Base-by-base conservation (phyloP, 805 yeast genomes). In the Teunomyces funiuensis region DNA sequence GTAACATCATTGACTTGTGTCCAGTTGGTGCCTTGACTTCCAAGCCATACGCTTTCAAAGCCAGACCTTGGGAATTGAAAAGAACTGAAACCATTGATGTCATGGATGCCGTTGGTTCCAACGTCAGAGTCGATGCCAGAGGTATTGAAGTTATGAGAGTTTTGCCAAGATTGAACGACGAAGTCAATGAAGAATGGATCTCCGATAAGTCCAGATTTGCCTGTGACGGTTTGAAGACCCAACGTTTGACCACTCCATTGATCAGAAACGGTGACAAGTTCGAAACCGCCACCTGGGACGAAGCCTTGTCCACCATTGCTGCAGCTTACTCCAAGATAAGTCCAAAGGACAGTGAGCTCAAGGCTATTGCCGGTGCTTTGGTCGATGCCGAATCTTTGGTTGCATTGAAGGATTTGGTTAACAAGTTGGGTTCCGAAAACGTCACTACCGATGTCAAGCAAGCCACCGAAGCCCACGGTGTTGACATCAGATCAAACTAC, bases 1-100 rank as follows among this genome's bases (percentile, higher is more conserved):
- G 95, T 58, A 87, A 87, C 69, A 82, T 87, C 51, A 79, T 88
- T 51, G 96, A 87, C 63, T 74, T 87, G 52, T 87, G 96, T 70
- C 96, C 96, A 15, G 96, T 87, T 48, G 96, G 96, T 55, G 96
- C 96, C 1, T 78, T 87, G 55, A 88, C 96, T 26, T 80, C 88
- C 20, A 88, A 88, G 66, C 96, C 96, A 18, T 87, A 87, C 56
- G 89, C 96, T n/a, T 87, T 87, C 76, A 82, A 80, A 60, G 95
- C 95, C 11, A 79, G 96, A 61, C 95, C 96, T 22, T 87, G 96
- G 96, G 96, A 87, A 67, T 77, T 88, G 61, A 87, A 86, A 71
- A 81, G 86, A 73, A 86, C 95, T 36, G 96, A 87, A 65, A 76
- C 91, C 39, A 77, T 87, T 53, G 96, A 87, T 63, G 93, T 87